A percentile compares a stretch with the other conserved stretches of the same genome.
Conservation (phyloP, 768 basidiomycete genomes). For the Rubroboletus satanas region DNA sequence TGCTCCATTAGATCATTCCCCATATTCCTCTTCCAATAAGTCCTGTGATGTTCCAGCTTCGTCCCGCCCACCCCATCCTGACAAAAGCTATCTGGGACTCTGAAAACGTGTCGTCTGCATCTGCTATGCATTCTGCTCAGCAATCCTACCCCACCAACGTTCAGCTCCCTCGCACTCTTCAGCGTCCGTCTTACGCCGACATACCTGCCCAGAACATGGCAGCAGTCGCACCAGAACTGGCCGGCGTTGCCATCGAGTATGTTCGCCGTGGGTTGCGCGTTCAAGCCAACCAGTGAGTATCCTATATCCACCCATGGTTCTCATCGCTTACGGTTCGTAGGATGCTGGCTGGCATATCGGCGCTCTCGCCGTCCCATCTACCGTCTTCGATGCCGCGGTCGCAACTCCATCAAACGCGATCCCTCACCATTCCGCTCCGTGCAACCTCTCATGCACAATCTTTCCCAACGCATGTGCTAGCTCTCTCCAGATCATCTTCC, state of each 20-base stretch:
- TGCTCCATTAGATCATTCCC: slow-evolving; percentile 18
- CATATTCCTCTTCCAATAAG: slow-evolving; percentile 1
- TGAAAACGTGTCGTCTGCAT: slow-evolving; percentile 24
- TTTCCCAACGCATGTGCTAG: slow-evolving; percentile 53
- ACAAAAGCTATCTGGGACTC: slow-evolving; percentile 37
- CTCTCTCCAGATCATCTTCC: slow-evolving; percentile 34
- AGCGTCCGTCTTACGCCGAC: slow-evolving; percentile 56
- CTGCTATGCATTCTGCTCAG: slow-evolving; percentile 31
- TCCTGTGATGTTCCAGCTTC: slow-evolving; percentile 33
- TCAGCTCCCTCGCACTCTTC: slow-evolving; percentile 69
- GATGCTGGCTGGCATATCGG: slow-evolving; percentile 40
- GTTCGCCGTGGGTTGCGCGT: slow-evolving; percentile 49
- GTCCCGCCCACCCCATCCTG: slow-evolving; percentile 34
- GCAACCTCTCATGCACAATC: slow-evolving; percentile 20
- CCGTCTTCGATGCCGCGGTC: slow-evolving; percentile 28
- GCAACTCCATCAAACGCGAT: slow-evolving; percentile 31
- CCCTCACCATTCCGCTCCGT: slow-evolving; percentile 31
- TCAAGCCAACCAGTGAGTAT: slow-evolving; percentile 43
- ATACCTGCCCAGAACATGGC: slow-evolving; percentile 52
- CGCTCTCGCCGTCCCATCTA: slow-evolving; percentile 47
- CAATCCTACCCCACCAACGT: slow-evolving; percentile 36
- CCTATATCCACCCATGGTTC: slow-evolving; percentile 2
- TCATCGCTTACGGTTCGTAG: slow-evolving; percentile 35
- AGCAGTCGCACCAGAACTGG: slow-evolving; percentile 51
- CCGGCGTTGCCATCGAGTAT: slow-evolving; percentile 58